These are phyloP conservation scores for Coccomyxa sp. DNA, from an alignment of 139 green algal species.

Conservation along the genomic window DNA sequence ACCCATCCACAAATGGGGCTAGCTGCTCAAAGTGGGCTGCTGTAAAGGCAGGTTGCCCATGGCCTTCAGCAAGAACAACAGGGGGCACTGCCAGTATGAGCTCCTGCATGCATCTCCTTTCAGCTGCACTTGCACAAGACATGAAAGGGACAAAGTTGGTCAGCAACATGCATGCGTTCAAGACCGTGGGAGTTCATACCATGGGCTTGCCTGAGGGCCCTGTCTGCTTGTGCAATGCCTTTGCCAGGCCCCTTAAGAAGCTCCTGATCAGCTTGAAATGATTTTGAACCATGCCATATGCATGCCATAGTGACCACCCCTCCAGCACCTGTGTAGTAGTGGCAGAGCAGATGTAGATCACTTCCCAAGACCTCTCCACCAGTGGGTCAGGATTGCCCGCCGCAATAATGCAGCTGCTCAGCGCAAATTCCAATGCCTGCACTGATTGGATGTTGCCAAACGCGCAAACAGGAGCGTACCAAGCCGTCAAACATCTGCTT, in stretches of 20 bases:
- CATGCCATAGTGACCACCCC: conserved; percentile 21
- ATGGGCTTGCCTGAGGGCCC: not conserved
- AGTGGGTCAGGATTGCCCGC: not conserved
- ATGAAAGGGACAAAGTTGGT: not conserved
- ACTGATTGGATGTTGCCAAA: not conserved
- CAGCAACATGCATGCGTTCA: not conserved
- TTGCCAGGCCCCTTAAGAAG: not conserved
- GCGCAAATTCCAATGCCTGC: not conserved
- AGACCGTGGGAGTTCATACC: not conserved
- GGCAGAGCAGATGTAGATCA: not conserved
- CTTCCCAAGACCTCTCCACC: too few species aligned
- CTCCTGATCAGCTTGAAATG: not conserved
- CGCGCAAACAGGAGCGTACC: conserved; percentile 6
- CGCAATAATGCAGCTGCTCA: not conserved
- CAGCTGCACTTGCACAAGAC: not conserved
- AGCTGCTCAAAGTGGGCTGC: conserved; percentile 9
- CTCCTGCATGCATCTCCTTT: conserved; percentile 3
- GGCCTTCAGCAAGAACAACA: conserved; percentile 5
- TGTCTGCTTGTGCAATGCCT: not conserved
- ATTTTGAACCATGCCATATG: not conserved
- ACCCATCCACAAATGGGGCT: conserved; percentile 7
- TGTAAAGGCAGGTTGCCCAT: not conserved
- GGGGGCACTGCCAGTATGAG: conserved; percentile 42
- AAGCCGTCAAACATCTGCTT: conserved; percentile 39
- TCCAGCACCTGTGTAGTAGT: conserved; percentile 44